Evolutionary conservation across 768 basidiomycete species (phyloP), one percentile per base, ranked within the genome.

Genomic region (Pleurotus cornucopiae): DNA sequence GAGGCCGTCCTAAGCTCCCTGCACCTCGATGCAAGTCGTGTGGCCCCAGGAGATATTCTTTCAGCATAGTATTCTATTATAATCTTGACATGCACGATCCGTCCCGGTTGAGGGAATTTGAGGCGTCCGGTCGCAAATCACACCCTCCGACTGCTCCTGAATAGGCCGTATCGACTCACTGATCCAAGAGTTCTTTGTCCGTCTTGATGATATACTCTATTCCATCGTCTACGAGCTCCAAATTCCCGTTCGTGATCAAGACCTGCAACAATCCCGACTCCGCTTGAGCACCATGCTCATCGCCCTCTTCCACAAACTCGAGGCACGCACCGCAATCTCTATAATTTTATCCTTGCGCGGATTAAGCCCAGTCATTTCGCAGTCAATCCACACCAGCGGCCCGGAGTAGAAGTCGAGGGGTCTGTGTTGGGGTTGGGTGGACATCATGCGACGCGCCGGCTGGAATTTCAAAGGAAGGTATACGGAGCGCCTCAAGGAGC

Each of bases 301-400:
- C 0, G 2, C 2, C 7, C 30, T 7, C 7, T 3, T 2, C 30
- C 1, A 30, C 20, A 47, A 3, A 41, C 11, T 2, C 20, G 7
- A 44, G 37, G 49, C 7, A 62, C 78, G 58, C 57, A 85, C 89
- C 9, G 88, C 89, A 64, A 95, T 88, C 69, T 96, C 94, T 2
- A 94, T 66, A 25, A 93, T 81, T 60, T 80, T 84, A 69, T 92
- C 88, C 40, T 70, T 84, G 47, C 77, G 74, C 3, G 78, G 78
- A 63, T 88, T 70, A 39, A 94, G 76, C 3, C 91, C 91, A 2
- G 91, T 92, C 81, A 93, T 94, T 71, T 94, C 91, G 62, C 89
- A 91, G 67, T 94, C 91, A 49, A 93, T 78, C 91, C 91, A 88
- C 5, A 91, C 85, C 55, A 91, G 69, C 7, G 89, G 88, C 0